Percentiles rank a stretch among this genome's conserved stretches.
These are phyloP conservation scores for Boletus rubescentipes DNA, from an alignment of 768 basidiomycete genomes.

Conservation along the genomic window DNA sequence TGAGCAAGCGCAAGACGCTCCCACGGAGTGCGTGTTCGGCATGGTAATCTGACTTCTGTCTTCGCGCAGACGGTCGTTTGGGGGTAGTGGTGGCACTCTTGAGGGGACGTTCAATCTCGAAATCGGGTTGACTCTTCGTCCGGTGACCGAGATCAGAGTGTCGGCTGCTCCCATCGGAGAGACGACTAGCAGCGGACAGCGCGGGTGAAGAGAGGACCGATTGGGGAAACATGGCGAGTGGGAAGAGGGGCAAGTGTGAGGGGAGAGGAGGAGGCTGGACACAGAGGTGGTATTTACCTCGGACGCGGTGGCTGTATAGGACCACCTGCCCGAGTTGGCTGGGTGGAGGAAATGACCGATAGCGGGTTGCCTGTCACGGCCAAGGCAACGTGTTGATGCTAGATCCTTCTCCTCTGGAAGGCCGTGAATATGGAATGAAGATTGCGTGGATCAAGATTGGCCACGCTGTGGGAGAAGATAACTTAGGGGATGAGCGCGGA, in stretches of 20 bases:
- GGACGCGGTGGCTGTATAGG: conserved; percentile 33
- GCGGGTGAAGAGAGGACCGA: conserved; percentile 35
- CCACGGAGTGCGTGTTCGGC: conserved; percentile 55
- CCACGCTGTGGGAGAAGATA: conserved; percentile 18
- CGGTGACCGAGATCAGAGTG: conserved; percentile 36
- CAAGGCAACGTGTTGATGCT: conserved; percentile 35
- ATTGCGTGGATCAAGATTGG: conserved; percentile 32
- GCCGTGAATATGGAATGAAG: conserved; percentile 28
- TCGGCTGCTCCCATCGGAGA: conserved; percentile 38
- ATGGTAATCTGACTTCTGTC: conserved; percentile 44
- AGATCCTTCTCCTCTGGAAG: conserved; percentile 20
- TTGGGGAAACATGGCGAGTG: conserved; percentile 26
- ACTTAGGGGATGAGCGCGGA: conserved; percentile 19
- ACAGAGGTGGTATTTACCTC: conserved; percentile 32
- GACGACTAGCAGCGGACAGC: conserved; percentile 36
- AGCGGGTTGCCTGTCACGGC: conserved; percentile 31
- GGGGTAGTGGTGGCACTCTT: conserved; percentile 34
- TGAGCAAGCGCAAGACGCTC: conserved; percentile 54
- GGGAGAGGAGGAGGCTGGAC: conserved; percentile 9
- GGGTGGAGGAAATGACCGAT: conserved; percentile 27
- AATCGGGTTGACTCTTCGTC: conserved; percentile 49
- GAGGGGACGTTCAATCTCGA: conserved; percentile 62
- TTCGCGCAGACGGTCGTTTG: conserved; percentile 33
- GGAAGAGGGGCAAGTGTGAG: conserved; percentile 12
- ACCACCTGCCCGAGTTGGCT: conserved; percentile 33